phyloP scores from a whole-genome alignment of 2,329 filamentous ascomycete species.

The Trichoderma afroharzianum region DNA sequence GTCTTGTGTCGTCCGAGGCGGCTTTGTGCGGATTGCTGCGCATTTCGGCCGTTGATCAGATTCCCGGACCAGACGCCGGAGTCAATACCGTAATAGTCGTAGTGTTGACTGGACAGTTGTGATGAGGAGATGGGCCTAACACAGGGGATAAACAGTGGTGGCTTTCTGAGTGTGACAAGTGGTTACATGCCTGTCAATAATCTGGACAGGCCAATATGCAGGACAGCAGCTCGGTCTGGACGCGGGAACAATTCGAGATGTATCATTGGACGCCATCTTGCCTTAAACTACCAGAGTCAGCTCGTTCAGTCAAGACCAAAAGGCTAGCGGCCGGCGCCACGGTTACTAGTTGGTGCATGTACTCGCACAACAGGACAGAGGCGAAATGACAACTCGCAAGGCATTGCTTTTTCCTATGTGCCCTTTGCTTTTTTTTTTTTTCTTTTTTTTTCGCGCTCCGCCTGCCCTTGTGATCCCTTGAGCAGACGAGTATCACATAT shows the following conservation, averaged over 20 bases:
- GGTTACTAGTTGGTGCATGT: neutral
- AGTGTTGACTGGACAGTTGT: neutral
- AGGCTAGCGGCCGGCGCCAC: neutral
- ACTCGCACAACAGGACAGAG: neutral
- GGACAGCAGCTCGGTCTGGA: slow-evolving; percentile 10
- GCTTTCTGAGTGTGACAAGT: neutral
- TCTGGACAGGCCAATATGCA: neutral
- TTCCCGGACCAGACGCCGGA: neutral
- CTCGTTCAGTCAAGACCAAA: neutral
- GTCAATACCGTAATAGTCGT: neutral
- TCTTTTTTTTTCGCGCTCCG: slow-evolving; percentile 16
- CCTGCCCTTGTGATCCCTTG: neutral
- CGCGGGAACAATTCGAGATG: neutral
- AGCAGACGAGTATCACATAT: neutral
- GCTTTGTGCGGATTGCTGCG: neutral
- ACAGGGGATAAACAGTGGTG: neutral
- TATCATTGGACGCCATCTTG: slow-evolving; percentile 5
- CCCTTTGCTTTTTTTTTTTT: slow-evolving; percentile 15
- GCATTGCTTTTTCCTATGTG: slow-evolving; percentile 12
- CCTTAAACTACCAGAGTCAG: neutral
- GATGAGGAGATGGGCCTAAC: neutral
- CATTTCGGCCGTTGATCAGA: neutral
- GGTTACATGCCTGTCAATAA: slow-evolving; percentile 10
- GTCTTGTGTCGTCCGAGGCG: neutral
- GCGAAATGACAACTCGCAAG: slow-evolving; percentile 26